Evolutionary conservation across 208 protist genomes (phyloP), one percentile per base, ranked within the genome.

Genomic region (Leishmania tropica): DNA sequence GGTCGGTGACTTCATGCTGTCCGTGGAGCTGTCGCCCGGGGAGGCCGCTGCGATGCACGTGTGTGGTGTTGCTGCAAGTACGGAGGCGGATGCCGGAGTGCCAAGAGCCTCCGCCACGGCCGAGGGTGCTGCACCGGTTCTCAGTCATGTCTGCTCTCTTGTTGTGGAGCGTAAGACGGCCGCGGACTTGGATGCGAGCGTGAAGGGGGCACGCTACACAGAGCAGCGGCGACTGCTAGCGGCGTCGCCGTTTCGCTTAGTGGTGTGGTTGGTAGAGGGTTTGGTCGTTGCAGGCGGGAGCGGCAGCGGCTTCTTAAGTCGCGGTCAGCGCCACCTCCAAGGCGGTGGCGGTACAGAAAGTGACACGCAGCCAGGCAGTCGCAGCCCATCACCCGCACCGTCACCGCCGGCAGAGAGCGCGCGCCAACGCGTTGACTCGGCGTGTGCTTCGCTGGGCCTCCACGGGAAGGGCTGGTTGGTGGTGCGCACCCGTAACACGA

Each of bases 131-230:
- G 13, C 71, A 19, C 47, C 80, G 45, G 58, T 78, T 37, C 64
- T 80, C 21, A 35, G 64, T 13, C 81, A 88, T 70, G 70, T 94
- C 11, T 91, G 88, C 74, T 85, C 90, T 6, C 42, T 95, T 15
- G 87, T 95, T 3, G 91, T 97, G 81, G 94, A 97, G 87, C 90
- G 94, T 65, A 97, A 97, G 83, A 97, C 94, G 0, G 81, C 88
- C 4, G 86, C 84, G 6, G 94, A 97, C 72, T 86, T 97, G 58
- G 88, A 93, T 65, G 89, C 89, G 45, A 95, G 91, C 67, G 91
- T 95, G 62, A 88, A 93, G 37, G 81, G 85, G 51, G 81, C 84
- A 19, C 90, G 94, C 19, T 97, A 96, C 78, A 60, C 83, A 47
- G 87, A 95, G 74, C 94, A 97, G 83, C 88, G 92, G n/a, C 86